Base-by-base conservation (phyloP, 2,329 filamentous ascomycete species). In the Cucurbitaria berberidis region DNA sequence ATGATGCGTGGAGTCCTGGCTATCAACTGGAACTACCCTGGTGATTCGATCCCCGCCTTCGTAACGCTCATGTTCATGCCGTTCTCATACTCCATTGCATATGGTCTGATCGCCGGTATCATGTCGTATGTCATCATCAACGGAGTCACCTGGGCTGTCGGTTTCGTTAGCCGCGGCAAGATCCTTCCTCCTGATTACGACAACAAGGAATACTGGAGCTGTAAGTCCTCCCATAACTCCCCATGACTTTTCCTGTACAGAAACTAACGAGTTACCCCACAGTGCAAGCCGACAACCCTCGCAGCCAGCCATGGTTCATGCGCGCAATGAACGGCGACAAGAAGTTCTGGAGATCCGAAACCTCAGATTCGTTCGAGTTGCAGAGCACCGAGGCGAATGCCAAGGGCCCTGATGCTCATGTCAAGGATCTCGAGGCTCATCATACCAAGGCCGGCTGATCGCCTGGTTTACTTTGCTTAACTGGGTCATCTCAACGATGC, bases 21-120 rank as follows among this genome's bases (percentile, higher is more conserved):
- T 57, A 93, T 96, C 79, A 96, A 96, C 81, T 96, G 91, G 91
- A 81, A 81, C 44, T 74, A 96, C 74, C 81, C 90, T 49, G 91
- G 91, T 44, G 91, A 96, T 71, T 87, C 89, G 1, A 82, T 96
- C 27, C 91, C 91, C 0, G 90, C 91, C 1, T 96, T 96, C 76
- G 78, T 96, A 24, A 92, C 89, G 40, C 88, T 96, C 58, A 86
- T 87, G 58, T 79, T 93, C 59, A 96, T 96, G 91, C 91, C 91
- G 0, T 95, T 96, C 77, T 91, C 89, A 0, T 96, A 95, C 79
- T 90, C 87, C 27, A 95, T 96, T 66, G 90, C 91, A 5, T 90
- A 96, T 70, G 91, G 91, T 40, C 81, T 96, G 11, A 95, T 96
- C 61, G 89, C 84, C 1, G 90, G 91, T 39, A 89, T 96, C 66